Conservation (phyloP, 2,329 filamentous ascomycete genomes). For the Penicillium sp. region DNA sequence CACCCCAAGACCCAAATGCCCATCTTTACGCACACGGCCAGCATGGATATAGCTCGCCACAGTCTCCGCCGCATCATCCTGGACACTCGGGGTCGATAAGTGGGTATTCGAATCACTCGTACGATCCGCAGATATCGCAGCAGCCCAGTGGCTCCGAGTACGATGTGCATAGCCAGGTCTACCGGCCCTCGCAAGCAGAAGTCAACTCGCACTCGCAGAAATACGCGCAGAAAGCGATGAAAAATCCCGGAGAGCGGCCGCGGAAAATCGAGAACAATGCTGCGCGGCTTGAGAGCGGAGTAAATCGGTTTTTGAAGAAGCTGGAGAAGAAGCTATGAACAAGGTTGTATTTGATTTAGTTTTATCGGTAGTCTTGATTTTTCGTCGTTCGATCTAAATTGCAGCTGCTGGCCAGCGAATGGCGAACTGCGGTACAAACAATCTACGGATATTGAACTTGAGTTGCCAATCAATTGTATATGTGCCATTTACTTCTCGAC, state of each 20-base stretch:
- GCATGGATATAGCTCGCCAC: slow-evolving; percentile 21
- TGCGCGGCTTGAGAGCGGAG: slow-evolving; percentile 38
- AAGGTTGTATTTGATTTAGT: slow-evolving; percentile 2
- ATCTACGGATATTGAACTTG: too few species aligned
- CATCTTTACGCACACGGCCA: slow-evolving; percentile 33
- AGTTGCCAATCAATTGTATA: too few species aligned
- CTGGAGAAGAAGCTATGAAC: slow-evolving; percentile 39
- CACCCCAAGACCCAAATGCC: slow-evolving; percentile 24
- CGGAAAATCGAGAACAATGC: slow-evolving; percentile 38
- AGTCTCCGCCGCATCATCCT: slow-evolving; percentile 13
- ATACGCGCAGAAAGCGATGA: slow-evolving; percentile 29
- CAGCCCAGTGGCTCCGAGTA: slow-evolving; percentile 31
- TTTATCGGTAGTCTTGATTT: too few species aligned
- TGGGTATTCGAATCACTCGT: slow-evolving; percentile 42
- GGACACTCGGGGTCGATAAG: slow-evolving; percentile 19
- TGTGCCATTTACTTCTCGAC: too few species aligned
- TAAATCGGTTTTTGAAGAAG: slow-evolving; percentile 44
- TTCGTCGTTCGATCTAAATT: too few species aligned
- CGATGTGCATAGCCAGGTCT: slow-evolving; percentile 44
- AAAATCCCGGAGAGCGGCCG: slow-evolving; percentile 29
- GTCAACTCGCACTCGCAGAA: slow-evolving; percentile 34
- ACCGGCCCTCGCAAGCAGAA: slow-evolving; percentile 43
- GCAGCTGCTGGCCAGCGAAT: too few species aligned
- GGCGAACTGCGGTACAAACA: too few species aligned
- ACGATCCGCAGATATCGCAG: slow-evolving; percentile 28